Evolutionary conservation across 805 yeast species (phyloP), one percentile per base, ranked within the genome.

Genomic region (Maudiozyma saulgeensis): DNA sequence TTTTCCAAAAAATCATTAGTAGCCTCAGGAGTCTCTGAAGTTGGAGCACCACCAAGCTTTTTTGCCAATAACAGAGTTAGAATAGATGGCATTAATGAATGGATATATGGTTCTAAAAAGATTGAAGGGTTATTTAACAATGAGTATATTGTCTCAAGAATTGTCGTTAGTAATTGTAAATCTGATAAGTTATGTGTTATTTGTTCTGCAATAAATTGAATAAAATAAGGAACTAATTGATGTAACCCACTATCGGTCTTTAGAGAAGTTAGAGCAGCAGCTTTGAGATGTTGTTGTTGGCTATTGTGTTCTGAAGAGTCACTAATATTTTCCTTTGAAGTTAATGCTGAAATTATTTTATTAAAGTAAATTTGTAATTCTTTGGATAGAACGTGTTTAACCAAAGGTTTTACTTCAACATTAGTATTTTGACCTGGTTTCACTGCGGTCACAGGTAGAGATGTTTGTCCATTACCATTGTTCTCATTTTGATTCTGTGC

Each of bases 21-120:
- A 3, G 54, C 60, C 9, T 53, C 58, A 6, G 55, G 49, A 6
- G 62, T 50, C 26, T 57, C 60, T 21, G 51, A 32, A 28, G 44
- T 73, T 55, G 68, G 72, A 4, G 69, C 50, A 43, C 66, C 62
- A 3, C 97, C 97, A n/a, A 91, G 77, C 52, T 87, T 79, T 60
- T 89, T 89, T 1, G 98, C 97, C 45, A 93, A 75, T 42, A 93
- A 74, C 19, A 91, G 74, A 0, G 99, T 93, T 56, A 93, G 74
- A 34, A 93, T 83, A 52, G 96, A 87, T n/a, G 99, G 99, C 87
- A 93, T 88, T 57, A 93, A 71, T 0, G 96, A 91, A 69, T 95
- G 99, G 43, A 93, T 88, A 61, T 91, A 91, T 11, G 98, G 99
- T 56, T 91, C 97, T 52, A 91, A 74, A 59, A 89, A 91, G 39